Base-by-base conservation (phyloP, 768 basidiomycete species). In the Kwoniella newhampshirensis region DNA sequence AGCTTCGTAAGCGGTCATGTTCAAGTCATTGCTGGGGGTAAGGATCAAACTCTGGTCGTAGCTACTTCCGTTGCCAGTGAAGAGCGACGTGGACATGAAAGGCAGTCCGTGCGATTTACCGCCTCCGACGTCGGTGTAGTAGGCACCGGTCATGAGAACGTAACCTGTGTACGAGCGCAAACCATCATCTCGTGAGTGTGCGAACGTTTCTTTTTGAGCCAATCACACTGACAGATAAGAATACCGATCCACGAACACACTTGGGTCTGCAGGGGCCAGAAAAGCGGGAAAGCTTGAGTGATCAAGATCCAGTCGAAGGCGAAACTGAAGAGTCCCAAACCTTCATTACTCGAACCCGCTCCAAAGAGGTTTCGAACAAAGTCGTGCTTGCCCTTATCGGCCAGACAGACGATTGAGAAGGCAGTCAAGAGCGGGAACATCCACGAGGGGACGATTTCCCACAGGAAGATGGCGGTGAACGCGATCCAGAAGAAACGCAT, bases 381-480 rank as follows among this genome's bases (percentile, higher is more conserved):
- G 57, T 83, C 75, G 26, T 79, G 75, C 4, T 81, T 78, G 6
- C 64, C 78, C 40, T 79, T 83, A 3, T 81, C 82, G 2, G 85
- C 80, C 39, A 87, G 77, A 61, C 86, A 87, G 69, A 86, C 80
- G 40, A 84, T 76, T 63, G 78, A 84, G 72, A 86, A 62, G 15
- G 84, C 84, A 56, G 84, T 85, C 26, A 86, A 77, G 21, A 86
- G 75, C 0, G 86, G 86, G 67, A 86, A 86, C 81, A 78, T 56
- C 54, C 54, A 56, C 12, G 46, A 30, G 20, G 54, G 54, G 35
- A 56, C 26, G 27, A 64, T 56, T 64, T 59, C 79, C 51, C 60
- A 84, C 81, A 83, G 84, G 71, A 86, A 80, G 50, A 81, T 81
- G 2, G 77, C 80, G 2, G 75, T 73, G 53, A 78, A 78, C 25